Conservation (phyloP, 169 alveolate species). For the Theileria orientalis region DNA sequence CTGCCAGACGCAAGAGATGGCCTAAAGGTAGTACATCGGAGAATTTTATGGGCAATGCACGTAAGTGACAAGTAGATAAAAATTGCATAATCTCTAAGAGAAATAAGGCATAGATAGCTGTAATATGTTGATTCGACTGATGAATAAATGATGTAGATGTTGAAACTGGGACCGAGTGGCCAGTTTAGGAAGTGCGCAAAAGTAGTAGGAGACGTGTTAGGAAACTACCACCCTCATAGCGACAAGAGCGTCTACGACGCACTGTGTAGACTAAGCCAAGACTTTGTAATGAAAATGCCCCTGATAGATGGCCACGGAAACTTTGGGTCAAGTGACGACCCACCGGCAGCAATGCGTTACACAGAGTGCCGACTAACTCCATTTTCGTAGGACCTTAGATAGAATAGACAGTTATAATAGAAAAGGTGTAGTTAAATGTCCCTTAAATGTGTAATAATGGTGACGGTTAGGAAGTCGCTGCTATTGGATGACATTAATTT, state of each 20-base stretch:
- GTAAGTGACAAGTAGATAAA: constrained; percentile 32
- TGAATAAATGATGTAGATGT: constrained; percentile 23
- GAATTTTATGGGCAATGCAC: constrained; percentile 83
- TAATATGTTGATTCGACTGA: not conserved
- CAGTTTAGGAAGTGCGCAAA: constrained; percentile 80
- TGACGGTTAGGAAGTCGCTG: constrained; percentile 63
- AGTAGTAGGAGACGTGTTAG: constrained; percentile 86
- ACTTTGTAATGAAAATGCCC: constrained; percentile 71
- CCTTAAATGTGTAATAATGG: too few species aligned
- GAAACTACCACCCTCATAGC: constrained; percentile 84
- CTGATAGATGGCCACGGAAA: constrained; percentile 84
- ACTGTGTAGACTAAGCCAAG: constrained; percentile 76
- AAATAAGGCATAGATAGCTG: too few species aligned
- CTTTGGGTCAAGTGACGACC: constrained; percentile 82
- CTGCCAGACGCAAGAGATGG: constrained; percentile 84
- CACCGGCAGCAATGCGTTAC: constrained; percentile 86
- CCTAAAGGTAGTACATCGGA: constrained; percentile 80
- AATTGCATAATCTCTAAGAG: too few species aligned
- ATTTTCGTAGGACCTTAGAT: constrained; percentile 4
- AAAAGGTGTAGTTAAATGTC: not conserved
- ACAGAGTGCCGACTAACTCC: constrained; percentile 76
- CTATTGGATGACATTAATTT: constrained; percentile 68
- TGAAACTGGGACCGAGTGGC: constrained; percentile 58
- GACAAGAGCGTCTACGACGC: constrained; percentile 86
- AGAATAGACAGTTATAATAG: not conserved